Base-by-base conservation (phyloP, 768 basidiomycete genomes). In the Clitopilus hobsonii region DNA sequence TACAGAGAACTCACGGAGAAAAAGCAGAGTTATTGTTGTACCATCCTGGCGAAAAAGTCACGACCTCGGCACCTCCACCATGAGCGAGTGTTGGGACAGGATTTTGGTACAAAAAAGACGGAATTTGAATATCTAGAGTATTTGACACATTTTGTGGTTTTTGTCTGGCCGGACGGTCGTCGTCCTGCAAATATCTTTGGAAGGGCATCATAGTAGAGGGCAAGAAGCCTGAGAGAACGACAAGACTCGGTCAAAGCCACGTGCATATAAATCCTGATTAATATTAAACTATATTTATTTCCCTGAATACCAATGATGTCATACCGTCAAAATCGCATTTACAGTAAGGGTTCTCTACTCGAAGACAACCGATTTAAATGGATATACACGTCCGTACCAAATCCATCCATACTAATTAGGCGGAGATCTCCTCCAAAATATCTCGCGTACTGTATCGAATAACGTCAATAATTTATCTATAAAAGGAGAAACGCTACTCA, bases 351-450 rank as follows among this genome's bases (percentile, higher is more conserved):
- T 70, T 92, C 91, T 23, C 84, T 76, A 62, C 87, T 91, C 65
- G 88, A 91, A 8, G 89, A 91, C 14, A 94, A 78, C 48, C 87
- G 79, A 66, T 94, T 94, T 52, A 94, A 73, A 67, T 95, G 94
- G 58, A 96, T 93, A 66, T 95, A 96, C 2, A 94, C 90, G 65
- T 96, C 94, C 29, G 91, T 94, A 8, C 94, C 93, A 65, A 90
- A 94, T n/a, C 97, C 96, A 59, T 99, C 97, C 95, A 99, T 98
- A 38, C 94, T 89, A 58, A 99, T 99, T 54, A 99, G 70, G 16
- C 91, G 79, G 25, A 99, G 73, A 69, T 98, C 95, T 0, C 93
- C 91, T 0, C 93, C 96, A 64, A 98, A 97, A 67, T 97, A 99
- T 49, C 96, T 77, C 0, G 95, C 94, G 63, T 98, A 99, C 84